These are phyloP conservation scores for Chaetomiaceae sp. DNA, from an alignment of 2,329 filamentous ascomycete genomes.

Conservation along the genomic window DNA sequence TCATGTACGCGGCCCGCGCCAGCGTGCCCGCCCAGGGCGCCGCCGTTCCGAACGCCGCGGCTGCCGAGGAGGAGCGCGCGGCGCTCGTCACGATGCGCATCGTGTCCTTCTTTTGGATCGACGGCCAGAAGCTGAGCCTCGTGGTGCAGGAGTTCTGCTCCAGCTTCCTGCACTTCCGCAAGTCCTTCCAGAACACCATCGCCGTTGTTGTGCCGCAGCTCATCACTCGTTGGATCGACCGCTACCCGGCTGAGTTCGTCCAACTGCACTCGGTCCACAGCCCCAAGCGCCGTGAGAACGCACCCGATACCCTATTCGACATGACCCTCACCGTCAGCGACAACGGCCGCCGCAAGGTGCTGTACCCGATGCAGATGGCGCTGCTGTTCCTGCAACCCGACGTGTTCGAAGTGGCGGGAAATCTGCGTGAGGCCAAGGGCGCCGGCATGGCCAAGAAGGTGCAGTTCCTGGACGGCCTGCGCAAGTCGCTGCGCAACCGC, in stretches of 20 bases:
- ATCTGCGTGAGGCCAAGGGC: constrained; percentile 58
- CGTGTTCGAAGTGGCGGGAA: constrained; percentile 64
- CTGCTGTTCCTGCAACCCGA: constrained; percentile 60
- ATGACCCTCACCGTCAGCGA: constrained; percentile 60
- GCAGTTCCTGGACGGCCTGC: constrained; percentile 55
- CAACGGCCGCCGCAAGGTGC: constrained; percentile 47
- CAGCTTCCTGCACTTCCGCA: constrained; percentile 60
- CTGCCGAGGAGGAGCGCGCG: constrained; percentile 45
- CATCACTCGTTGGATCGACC: constrained; percentile 60
- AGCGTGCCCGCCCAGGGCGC: constrained; percentile 35
- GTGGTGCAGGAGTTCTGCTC: constrained; percentile 62
- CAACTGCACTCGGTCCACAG: constrained; percentile 51
- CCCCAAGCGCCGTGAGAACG: constrained; percentile 53
- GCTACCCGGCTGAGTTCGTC: constrained; percentile 59
- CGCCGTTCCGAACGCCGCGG: constrained; percentile 31
- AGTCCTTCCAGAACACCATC: constrained; percentile 56
- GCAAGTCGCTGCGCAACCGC: constrained; percentile 57
- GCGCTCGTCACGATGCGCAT: constrained; percentile 52
- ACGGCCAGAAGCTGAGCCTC: constrained; percentile 53
- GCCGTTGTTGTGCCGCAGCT: constrained; percentile 57
- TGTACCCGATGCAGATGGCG: constrained; percentile 58
- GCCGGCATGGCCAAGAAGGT: constrained; percentile 60
- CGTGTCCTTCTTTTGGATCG: constrained; percentile 59
- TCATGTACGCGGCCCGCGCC: constrained; percentile 46
- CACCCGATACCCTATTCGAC: constrained; percentile 62